A percentile compares a stretch with the other conserved stretches of the same genome.
phyloP scores from a whole-genome alignment of 495 filamentous ascomycete species.

The Tuber aestivum region DNA sequence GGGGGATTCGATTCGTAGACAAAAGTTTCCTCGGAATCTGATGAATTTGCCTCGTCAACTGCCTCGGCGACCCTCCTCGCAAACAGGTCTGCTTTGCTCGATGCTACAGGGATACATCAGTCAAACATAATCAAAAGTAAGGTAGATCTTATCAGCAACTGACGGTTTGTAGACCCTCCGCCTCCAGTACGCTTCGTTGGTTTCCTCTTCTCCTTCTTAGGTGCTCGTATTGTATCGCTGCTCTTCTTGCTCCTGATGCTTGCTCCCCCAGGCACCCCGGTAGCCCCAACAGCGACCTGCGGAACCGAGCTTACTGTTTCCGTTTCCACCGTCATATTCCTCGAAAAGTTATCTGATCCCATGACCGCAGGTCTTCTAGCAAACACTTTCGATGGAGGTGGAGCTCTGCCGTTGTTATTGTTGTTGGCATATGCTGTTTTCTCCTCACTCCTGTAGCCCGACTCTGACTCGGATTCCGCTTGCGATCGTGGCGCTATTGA shows the following conservation, averaged over 20 bases:
- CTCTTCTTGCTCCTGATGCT: constrained; percentile 83
- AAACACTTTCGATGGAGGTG: constrained; percentile 46
- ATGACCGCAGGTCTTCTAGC: constrained; percentile 51
- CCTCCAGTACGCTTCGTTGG: constrained; percentile 61
- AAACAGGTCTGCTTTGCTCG: constrained; percentile 96
- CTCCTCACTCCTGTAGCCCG: constrained; percentile 42
- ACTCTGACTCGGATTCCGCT: constrained; percentile 43
- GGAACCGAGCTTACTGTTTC: constrained; percentile 91
- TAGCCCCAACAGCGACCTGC: constrained; percentile 72
- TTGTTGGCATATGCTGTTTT: constrained; percentile 30
- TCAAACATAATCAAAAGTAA: constrained; percentile 39
- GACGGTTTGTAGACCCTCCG: constrained; percentile 53
- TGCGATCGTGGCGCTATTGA: constrained; percentile 42
- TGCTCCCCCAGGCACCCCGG: constrained; percentile 57
- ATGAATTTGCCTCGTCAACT: constrained; percentile 85
- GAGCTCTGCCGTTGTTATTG: constrained; percentile 40
- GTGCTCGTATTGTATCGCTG: constrained; percentile 78
- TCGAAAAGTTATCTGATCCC: constrained; percentile 61
- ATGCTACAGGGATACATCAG: constrained; percentile 55
- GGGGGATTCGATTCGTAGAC: constrained; percentile 98
- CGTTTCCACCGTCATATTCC: constrained; percentile 96
- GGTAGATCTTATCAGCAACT: constrained; percentile 11
- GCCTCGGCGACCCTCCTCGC: constrained; percentile 93
- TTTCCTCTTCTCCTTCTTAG: constrained; percentile 83
- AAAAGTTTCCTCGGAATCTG: constrained; percentile 96